Base-by-base conservation (phyloP, 176 grass and related monocot species). In the maize (Zea mays) region DNA sequence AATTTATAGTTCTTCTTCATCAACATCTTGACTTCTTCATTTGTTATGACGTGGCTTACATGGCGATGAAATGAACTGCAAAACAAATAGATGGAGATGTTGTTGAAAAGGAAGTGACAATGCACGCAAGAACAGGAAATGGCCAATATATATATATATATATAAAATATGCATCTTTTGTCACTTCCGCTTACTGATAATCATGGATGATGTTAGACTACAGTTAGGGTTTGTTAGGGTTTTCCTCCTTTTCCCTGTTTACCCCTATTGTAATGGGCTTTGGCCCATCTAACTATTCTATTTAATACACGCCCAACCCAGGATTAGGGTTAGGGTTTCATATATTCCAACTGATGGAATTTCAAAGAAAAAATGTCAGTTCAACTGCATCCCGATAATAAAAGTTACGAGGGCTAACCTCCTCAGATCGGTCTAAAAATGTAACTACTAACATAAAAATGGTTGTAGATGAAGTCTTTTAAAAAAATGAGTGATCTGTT, bases 61-160 rank as follows among this genome's bases (percentile, higher is more conserved):
- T 93, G 91, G 64, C 79, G 66, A 67, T 85, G 75, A 87, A 90
- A 93, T 73, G 82, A 83, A 84, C 91, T 90, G 60, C 52, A 57
- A 80, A 67, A 75, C 9, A 27, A 7, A 60, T 51, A 83, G 15
- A 40, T 3, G 36, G 60, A 6, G 37, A 7, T 4, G 2, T 1
- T 14, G 8, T 51, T 45, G 50, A 40, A 69, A 63, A 4, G 12
- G 36, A 16, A 40, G 12, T 19, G 10, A 5, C 58, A 33, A 52
- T 20, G 52, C 57, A 71, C 51, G 5, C 8, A 62, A 51, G 19
- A 42, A 61, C 57, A 77, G 5, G 8, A 49, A 67, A 62, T 52
- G 55, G 8, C 0, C 40, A 67, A 74, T n/a, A 50, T 46, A 47
- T 17, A 40, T 17, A 74, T n/a, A 50, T 46, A 47, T 17, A 40